A percentile compares a stretch with the other conserved stretches of the same genome.
phyloP scores from a whole-genome alignment of 73 alveolate genomes.

The Urostyla sp. region DNA sequence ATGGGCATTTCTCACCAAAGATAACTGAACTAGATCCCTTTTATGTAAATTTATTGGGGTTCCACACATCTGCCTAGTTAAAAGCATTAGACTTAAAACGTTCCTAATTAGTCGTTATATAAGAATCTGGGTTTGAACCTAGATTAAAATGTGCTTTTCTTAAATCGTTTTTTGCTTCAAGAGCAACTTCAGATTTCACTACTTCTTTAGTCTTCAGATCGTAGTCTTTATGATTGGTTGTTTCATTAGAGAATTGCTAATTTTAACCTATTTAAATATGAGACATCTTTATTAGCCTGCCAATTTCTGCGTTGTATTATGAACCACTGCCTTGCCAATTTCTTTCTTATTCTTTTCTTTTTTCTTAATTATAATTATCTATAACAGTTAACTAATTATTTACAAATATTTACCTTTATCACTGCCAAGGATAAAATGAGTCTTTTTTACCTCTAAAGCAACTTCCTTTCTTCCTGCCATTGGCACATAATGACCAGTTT shows the following conservation, averaged over 20 bases:
- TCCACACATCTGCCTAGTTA: background rate
- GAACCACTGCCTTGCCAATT: constrained; percentile 1
- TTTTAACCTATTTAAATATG: constrained; percentile 14
- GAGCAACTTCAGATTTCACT: background rate
- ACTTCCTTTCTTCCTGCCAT: constrained; percentile 29
- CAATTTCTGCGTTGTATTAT: background rate
- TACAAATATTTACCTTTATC: constrained; percentile 1
- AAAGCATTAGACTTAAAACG: constrained; percentile 7
- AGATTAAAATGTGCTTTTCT: constrained; percentile 28
- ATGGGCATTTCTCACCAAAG: background rate
- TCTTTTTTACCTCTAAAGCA: constrained; percentile 12
- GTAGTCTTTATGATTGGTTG: constrained; percentile 10
- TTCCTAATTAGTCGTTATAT: constrained; percentile 20
- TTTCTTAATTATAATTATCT: constrained; percentile 21
- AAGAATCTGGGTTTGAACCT: constrained; percentile 4
- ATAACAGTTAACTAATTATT: background rate
- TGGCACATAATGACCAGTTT: constrained; percentile 31
- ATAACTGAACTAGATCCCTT: background rate
- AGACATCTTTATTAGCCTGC: constrained; percentile 19
- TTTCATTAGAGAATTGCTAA: background rate
- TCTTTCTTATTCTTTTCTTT: background rate
- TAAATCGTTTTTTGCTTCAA: constrained; percentile 7
- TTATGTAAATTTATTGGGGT: background rate
- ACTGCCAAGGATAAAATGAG: constrained; percentile 22
- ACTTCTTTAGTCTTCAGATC: background rate